A percentile compares a stretch with the other conserved stretches of the same genome.
phyloP scores from a whole-genome alignment of 768 basidiomycete species.

The Solioccasus polychromus region DNA sequence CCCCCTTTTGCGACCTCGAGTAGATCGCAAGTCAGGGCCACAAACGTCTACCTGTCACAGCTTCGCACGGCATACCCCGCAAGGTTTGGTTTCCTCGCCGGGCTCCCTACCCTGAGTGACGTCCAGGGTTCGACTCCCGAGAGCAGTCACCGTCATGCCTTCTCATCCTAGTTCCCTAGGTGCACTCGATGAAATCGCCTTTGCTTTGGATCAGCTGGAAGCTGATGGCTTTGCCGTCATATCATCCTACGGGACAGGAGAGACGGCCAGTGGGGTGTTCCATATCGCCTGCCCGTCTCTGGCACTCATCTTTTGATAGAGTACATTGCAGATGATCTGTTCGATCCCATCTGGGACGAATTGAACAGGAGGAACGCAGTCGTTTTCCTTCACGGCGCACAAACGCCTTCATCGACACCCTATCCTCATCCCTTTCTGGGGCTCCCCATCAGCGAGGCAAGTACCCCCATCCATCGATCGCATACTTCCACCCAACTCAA shows the following conservation, averaged over 20 bases:
- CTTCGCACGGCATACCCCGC: constrained; percentile 48
- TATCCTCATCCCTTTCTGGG: constrained; percentile 63
- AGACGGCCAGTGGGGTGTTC: constrained; percentile 45
- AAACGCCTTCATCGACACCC: constrained; percentile 61
- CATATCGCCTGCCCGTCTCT: neutral
- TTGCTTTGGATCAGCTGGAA: constrained; percentile 55
- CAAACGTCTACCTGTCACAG: constrained; percentile 47
- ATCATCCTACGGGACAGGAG: constrained; percentile 63
- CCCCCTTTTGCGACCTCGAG: constrained; percentile 53
- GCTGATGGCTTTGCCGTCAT: constrained; percentile 66
- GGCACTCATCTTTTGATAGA: constrained; percentile 34
- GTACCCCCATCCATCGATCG: constrained; percentile 7
- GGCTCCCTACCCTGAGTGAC: constrained; percentile 60
- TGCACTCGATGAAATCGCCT: constrained; percentile 55
- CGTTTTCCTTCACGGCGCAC: constrained; percentile 73
- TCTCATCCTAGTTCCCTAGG: constrained; percentile 37
- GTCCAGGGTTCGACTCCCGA: constrained; percentile 44
- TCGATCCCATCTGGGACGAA: constrained; percentile 69
- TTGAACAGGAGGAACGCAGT: constrained; percentile 55
- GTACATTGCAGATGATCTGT: constrained; percentile 64
- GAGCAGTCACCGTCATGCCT: neutral
- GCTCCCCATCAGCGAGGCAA: constrained; percentile 65
- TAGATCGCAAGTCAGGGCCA: constrained; percentile 39
- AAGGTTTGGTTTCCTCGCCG: constrained; percentile 71
- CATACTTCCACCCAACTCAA: constrained; percentile 5